Evolutionary conservation across 371 early-diverging fungal genomes (phyloP), one percentile per base, ranked within the genome.

Genomic region (Mucor plumbeus): DNA sequence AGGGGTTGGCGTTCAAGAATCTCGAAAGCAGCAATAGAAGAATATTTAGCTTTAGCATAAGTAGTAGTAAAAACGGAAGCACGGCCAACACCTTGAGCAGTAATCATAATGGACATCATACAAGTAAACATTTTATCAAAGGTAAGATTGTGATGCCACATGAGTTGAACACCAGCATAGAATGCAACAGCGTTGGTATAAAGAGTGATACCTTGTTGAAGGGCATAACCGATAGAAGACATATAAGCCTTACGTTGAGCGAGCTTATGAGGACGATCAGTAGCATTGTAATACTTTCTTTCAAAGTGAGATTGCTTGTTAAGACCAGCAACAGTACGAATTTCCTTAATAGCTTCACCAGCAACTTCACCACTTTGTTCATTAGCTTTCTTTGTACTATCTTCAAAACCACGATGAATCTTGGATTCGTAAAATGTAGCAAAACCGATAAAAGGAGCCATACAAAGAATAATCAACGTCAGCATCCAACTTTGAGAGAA

Each of bases 261-360:
- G 21, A 80, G 73, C 6, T 73, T 69, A 65, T 94, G 90, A 14
- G 95, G 95, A 35, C 71, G 83, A 13, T 78, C 74, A 48, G 91
- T 86, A 58, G 87, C 86, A 9, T 75, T 65, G n/a, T 63, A 61
- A 64, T 91, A 95, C 55, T 81, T 71, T 15, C 60, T 58, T 72
- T 88, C 86, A 64, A 95, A 92, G 34, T 80, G 74, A 19, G 57
- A 40, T 71, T 98, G 95, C 67, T 92, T 90, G 34, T 90, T 92
- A n/a, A 97, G 80, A 4, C 91, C 79, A 40, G 89, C 87, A 19
- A 97, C 95, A 4, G 97, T 97, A 43, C 97, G 89, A 61, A 97
- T 91, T 78, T 91, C 89, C 63, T 88, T 80, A 58, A 97, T 90
- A 34, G 94, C 93, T 74, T 98, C 97, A 70, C 87, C 85, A 53